These are phyloP conservation scores for Bisporella sp. DNA, from an alignment of 2,329 filamentous ascomycete species.

Conservation along the genomic window DNA sequence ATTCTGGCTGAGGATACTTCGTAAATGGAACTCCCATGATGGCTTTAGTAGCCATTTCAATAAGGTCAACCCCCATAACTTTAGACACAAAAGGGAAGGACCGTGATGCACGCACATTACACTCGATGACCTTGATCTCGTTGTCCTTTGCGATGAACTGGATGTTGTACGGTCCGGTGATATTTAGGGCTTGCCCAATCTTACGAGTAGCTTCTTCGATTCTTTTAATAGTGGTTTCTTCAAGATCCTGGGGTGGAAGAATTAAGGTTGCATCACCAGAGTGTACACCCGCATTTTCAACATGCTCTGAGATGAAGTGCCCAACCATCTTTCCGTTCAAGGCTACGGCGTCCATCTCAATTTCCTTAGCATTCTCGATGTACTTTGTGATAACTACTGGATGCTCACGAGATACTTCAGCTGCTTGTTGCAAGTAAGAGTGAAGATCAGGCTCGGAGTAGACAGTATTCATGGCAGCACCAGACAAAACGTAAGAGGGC, in stretches of 20 bases:
- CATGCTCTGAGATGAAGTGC: conserved; percentile 97
- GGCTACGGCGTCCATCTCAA: conserved; percentile 98
- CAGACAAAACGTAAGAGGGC: conserved; percentile 93
- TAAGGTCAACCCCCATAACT: conserved; percentile 94
- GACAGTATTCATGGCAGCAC: conserved; percentile 98
- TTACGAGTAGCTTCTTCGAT: conserved; percentile 95
- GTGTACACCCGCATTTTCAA: conserved; percentile 97
- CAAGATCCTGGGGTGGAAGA: conserved; percentile 86
- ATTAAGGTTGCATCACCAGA: conserved; percentile 97
- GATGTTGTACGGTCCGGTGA: conserved; percentile 97
- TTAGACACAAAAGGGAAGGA: conserved; percentile 99
- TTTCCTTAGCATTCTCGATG: conserved; percentile 98
- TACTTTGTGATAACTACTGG: conserved; percentile 99
- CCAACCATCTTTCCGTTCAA: conserved; percentile 83
- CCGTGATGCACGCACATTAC: conserved; percentile 91
- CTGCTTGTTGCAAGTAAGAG: conserved; percentile 82
- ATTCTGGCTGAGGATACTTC: conserved; percentile 71
- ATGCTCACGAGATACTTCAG: conserved; percentile 88
- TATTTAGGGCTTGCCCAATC: conserved; percentile 88
- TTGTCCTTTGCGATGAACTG: conserved; percentile 99
- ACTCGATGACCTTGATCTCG: conserved; percentile 99
- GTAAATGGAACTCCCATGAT: conserved; percentile 80
- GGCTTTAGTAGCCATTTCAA: conserved; percentile 97
- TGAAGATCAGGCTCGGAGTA: conserved; percentile 92
- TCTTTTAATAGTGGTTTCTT: conserved; percentile 77